phyloP scores from a whole-genome alignment of 2,329 filamentous ascomycete species.

The Fusarium odoratissimum region DNA sequence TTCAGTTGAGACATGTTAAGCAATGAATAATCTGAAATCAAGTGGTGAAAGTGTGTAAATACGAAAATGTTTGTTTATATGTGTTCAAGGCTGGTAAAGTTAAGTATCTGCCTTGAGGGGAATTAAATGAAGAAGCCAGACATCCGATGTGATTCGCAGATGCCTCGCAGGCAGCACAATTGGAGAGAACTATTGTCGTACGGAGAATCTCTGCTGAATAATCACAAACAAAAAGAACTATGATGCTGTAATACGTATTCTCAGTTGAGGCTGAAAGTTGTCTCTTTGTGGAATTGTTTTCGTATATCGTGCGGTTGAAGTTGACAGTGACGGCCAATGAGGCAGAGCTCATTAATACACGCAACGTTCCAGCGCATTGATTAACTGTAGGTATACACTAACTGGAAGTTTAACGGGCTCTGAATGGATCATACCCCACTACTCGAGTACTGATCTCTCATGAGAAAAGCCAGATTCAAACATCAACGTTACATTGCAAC shows the following conservation, averaged over 20 bases:
- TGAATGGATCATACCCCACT: conserved; percentile 23
- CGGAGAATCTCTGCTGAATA: background rate
- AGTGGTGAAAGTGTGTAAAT: background rate
- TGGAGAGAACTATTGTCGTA: background rate
- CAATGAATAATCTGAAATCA: background rate
- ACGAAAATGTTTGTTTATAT: background rate
- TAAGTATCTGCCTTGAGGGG: conserved; percentile 8
- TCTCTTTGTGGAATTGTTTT: conserved; percentile 12
- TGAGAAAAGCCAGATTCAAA: conserved; percentile 6
- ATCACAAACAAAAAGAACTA: background rate
- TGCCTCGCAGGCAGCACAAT: conserved; percentile 11
- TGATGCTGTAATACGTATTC: background rate
- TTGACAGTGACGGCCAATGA: conserved; percentile 32
- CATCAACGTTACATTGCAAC: conserved; percentile 31
- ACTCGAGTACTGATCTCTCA: conserved; percentile 21
- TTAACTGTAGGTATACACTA: conserved; percentile 3
- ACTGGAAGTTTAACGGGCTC: conserved; percentile 17
- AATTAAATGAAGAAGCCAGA: background rate
- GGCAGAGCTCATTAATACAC: conserved; percentile 39
- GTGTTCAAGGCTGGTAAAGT: background rate
- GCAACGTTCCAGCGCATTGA: conserved; percentile 47
- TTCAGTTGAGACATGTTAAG: conserved; percentile 38
- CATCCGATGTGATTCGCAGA: background rate
- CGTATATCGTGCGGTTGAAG: conserved; percentile 20
- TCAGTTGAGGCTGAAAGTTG: conserved; percentile 2